These are phyloP conservation scores for Globisporangium cystogenes DNA, from an alignment of 352 stramenopile species.

Conservation along the genomic window DNA sequence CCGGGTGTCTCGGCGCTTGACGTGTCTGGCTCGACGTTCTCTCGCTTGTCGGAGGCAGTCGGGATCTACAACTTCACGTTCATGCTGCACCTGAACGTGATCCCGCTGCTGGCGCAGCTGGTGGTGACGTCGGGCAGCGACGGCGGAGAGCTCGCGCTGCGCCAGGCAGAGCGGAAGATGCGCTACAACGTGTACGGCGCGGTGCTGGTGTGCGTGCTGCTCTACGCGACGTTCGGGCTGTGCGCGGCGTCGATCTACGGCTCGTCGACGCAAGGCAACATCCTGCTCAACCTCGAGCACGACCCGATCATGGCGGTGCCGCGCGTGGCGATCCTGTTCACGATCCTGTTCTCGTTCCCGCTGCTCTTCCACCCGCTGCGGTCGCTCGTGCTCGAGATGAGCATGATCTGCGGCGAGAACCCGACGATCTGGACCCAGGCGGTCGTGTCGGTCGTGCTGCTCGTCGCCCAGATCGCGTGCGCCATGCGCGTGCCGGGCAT, in stretches of 20 bases:
- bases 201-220: constrained; percentile 35
- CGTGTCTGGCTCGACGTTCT: constrained; percentile 19
- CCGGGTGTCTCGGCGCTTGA: background rate
- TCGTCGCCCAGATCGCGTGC: constrained; percentile 40
- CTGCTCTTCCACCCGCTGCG: constrained; percentile 67
- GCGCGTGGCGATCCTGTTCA: constrained; percentile 57
- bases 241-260: constrained; percentile 62
- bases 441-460: constrained; percentile 32
- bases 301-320: constrained; percentile 69
- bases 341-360: constrained; percentile 73
- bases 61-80: constrained; percentile 86
- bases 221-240: constrained; percentile 64
- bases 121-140: constrained; percentile 18
- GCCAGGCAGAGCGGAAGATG: constrained; percentile 27
- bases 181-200: constrained; percentile 35
- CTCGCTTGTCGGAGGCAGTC: constrained; percentile 48
- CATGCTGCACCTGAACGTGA: constrained; percentile 79
- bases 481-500: constrained; percentile 50
- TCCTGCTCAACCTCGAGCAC: constrained; percentile 69
- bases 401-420: constrained; percentile 16
- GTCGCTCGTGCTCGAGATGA: constrained; percentile 59
- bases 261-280: constrained; percentile 55
- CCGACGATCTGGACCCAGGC: constrained; percentile 18
- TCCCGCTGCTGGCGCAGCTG: constrained; percentile 59
- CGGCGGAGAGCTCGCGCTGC: constrained; percentile 13